Conservation (phyloP, 768 basidiomycete genomes). For the Suillus americanus region DNA sequence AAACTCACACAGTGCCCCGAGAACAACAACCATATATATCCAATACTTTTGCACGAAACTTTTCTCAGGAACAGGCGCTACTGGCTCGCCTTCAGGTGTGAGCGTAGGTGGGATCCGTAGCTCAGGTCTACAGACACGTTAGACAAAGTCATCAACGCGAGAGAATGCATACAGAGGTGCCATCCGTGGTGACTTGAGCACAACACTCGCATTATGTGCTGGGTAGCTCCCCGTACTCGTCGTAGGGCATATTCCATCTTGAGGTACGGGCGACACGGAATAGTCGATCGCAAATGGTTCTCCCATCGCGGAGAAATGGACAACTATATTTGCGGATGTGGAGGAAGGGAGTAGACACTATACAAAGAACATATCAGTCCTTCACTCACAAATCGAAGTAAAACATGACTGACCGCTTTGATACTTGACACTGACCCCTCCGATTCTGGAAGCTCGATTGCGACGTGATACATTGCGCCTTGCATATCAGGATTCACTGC, state of each 20-base stretch:
- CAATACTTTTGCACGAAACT: slow-evolving; percentile 88
- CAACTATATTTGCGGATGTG: slow-evolving; percentile 53
- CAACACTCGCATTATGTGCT: slow-evolving; percentile 51
- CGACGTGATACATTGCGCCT: slow-evolving; percentile 67
- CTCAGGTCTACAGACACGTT: slow-evolving; percentile 50
- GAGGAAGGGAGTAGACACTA: slow-evolving; percentile 69
- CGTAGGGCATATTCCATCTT: slow-evolving; percentile 63
- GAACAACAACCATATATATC: slow-evolving; percentile 69
- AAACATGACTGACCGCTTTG: slow-evolving; percentile 52
- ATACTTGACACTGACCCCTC: slow-evolving; percentile 34
- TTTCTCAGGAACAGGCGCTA: slow-evolving; percentile 65
- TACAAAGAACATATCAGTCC: slow-evolving; percentile 13
- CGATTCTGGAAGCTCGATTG: slow-evolving; percentile 51
- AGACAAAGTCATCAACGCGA: not conserved
- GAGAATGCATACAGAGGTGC: slow-evolving; percentile 55
- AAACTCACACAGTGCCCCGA: slow-evolving; percentile 59
- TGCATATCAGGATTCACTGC: slow-evolving; percentile 37
- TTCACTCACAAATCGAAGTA: slow-evolving; percentile 47
- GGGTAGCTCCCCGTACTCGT: slow-evolving; percentile 26
- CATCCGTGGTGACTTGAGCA: slow-evolving; percentile 43
- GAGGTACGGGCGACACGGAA: slow-evolving; percentile 66
- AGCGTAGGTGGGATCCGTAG: slow-evolving; percentile 68
- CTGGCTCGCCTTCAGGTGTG: slow-evolving; percentile 62
- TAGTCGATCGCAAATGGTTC: slow-evolving; percentile 70
- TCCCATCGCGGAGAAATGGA: slow-evolving; percentile 50